Evolutionary conservation across 2,329 filamentous ascomycete genomes (phyloP), one percentile per base, ranked within the genome.

Genomic region (Diaporthe citrichinensis): DNA sequence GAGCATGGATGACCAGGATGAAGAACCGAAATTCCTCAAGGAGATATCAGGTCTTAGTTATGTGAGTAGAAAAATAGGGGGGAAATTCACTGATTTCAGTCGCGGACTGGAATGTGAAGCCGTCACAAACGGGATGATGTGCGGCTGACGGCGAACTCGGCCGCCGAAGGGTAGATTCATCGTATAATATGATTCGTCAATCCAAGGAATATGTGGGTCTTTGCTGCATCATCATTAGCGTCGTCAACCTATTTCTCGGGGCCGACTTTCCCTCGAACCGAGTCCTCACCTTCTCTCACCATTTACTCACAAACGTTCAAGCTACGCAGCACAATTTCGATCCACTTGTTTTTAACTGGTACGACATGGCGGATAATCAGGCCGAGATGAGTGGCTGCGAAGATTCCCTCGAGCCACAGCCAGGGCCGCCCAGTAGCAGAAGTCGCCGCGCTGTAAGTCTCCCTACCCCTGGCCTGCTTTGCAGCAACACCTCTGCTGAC

Each of bases 361-460:
- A 28, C 23, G 7, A 20, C 6, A 62, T 62, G 58, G 36, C 58
- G 39, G 58, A 62, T 44, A 28, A 17, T 25, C n/a, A 25, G 20
- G n/a, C 36, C n/a, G 36, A 41, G 36, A 44, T 34, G 8, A 36
- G 58, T 28, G 34, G n/a, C n/a, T 17, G 39, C 36, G 58, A 61
- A 41, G 36, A 61, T 25, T 41, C 36, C 58, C n/a, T 28, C 3
- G 58, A 62, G 36, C 36, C 58, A 4, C 36, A 10, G 41, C 44
- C 58, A 10, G 36, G 58, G 23, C 36, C 36, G 23, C 34, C 57
- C 57, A 14, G 34, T 9, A 14, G 20, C 34, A 44, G n/a, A 17
- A 62, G 58, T 44, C 58, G 58, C 39, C 58, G 58, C n/a, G 58
- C 58, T 44, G 58, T 62, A 15, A 62, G 58, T n/a, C n/a, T 28